Conservation (phyloP, 768 basidiomycete genomes). For the Wakefieldia striispora region DNA sequence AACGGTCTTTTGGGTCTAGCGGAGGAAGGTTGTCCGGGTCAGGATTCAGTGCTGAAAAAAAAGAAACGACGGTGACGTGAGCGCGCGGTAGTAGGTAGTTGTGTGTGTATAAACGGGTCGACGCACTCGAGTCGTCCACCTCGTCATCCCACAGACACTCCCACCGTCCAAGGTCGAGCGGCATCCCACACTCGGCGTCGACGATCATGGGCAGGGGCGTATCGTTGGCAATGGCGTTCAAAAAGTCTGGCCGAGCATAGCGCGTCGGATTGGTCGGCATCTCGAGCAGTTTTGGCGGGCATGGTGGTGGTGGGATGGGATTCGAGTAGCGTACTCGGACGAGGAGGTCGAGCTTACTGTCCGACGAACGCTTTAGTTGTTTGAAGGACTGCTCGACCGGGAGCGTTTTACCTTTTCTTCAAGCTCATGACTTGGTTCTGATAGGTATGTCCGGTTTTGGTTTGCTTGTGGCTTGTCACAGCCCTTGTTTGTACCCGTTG, state of each 20-base stretch:
- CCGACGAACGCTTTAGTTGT: conserved; percentile 13
- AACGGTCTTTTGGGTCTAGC: conserved; percentile 74
- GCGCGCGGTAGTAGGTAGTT: background rate
- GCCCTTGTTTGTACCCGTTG: conserved; percentile 12
- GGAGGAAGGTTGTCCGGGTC: conserved; percentile 53
- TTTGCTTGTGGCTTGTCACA: conserved; percentile 5
- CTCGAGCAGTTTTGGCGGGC: conserved; percentile 91
- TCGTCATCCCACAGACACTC: conserved; percentile 83
- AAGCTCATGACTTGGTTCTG: conserved; percentile 58
- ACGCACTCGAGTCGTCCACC: conserved; percentile 61
- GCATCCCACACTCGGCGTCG: conserved; percentile 97
- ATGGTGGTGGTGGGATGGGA: conserved; percentile 93
- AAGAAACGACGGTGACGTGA: background rate
- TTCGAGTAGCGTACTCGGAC: conserved; percentile 93
- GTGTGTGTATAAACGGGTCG: conserved; percentile 9
- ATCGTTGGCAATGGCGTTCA: conserved; percentile 76
- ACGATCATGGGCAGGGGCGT: conserved; percentile 92
- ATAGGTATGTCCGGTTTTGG: conserved; percentile 1
- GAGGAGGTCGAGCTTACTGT: conserved; percentile 83
- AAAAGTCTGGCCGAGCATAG: conserved; percentile 83
- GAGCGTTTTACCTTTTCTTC: conserved; percentile 52
- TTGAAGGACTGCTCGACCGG: background rate
- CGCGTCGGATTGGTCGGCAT: conserved; percentile 89
- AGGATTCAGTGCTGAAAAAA: conserved; percentile 57
- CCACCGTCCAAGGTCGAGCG: conserved; percentile 82